These are phyloP conservation scores for Didymella sp. DNA, from an alignment of 2,329 filamentous ascomycete genomes.

Conservation along the genomic window DNA sequence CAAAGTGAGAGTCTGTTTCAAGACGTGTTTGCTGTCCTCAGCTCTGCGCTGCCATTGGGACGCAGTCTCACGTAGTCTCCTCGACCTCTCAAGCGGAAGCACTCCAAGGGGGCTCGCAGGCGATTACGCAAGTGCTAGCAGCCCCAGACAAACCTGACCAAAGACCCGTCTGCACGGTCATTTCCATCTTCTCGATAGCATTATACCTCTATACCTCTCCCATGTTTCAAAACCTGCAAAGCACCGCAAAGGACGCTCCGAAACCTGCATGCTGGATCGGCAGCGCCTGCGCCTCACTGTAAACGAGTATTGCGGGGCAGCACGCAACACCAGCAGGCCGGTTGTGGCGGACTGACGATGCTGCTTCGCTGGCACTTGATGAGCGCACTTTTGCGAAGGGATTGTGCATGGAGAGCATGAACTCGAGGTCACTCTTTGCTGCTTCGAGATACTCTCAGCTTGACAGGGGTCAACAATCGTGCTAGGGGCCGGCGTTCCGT, in stretches of 20 bases:
- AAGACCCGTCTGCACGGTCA: slow-evolving; percentile 4
- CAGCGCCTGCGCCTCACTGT: slow-evolving; percentile 42
- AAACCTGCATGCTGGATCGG: slow-evolving; percentile 11
- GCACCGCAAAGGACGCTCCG: slow-evolving; percentile 23
- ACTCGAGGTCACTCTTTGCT: slow-evolving; percentile 25
- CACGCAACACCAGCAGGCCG: slow-evolving; percentile 28
- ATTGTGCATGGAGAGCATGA: slow-evolving; percentile 38
- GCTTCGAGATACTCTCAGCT: slow-evolving; percentile 43
- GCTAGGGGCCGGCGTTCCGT: slow-evolving; percentile 26
- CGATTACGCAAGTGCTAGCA: slow-evolving; percentile 19
- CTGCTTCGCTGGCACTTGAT: slow-evolving; percentile 27
- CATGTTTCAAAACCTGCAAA: slow-evolving; percentile 45
- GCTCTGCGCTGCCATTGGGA: slow-evolving; percentile 37
- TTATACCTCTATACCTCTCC: slow-evolving; percentile 29
- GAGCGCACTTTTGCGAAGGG: slow-evolving; percentile 11
- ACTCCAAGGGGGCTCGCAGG: slow-evolving; percentile 2
- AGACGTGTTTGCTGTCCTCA: slow-evolving; percentile 24
- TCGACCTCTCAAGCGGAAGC: slow-evolving; percentile 1
- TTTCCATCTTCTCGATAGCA: slow-evolving; percentile 39
- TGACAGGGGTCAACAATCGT: slow-evolving; percentile 34
- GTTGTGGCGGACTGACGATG: slow-evolving; percentile 35
- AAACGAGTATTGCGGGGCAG: slow-evolving; percentile 28
- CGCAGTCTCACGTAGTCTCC: background rate
- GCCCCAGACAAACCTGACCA: slow-evolving; percentile 7
- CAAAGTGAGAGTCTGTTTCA: slow-evolving; percentile 40